A percentile compares a stretch with the other conserved stretches of the same genome.
These are phyloP conservation scores for Scopulariopsis brevicaulis DNA, from an alignment of 2,329 filamentous ascomycete genomes.

Conservation along the genomic window DNA sequence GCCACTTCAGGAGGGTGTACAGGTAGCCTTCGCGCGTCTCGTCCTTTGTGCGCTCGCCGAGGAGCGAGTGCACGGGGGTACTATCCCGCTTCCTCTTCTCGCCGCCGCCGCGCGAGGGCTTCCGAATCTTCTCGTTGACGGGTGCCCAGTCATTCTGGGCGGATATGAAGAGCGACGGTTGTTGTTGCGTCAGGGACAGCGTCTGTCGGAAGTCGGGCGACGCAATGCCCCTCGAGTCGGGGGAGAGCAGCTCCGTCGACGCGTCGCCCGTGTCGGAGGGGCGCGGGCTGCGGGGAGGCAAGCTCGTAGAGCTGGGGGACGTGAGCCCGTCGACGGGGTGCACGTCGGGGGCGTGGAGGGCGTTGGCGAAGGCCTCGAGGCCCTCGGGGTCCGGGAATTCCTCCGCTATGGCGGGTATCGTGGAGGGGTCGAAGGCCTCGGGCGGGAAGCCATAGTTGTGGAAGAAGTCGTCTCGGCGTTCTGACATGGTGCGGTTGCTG, in stretches of 20 bases:
- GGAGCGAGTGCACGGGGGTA: conserved; percentile 16
- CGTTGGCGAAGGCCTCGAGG: conserved; percentile 66
- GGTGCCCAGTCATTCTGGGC: conserved; percentile 96
- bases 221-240: conserved; percentile 16
- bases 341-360: conserved; percentile 71
- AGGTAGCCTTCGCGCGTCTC: conserved; percentile 92
- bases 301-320: conserved; percentile 27
- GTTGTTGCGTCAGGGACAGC: conserved; percentile 25
- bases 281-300: conserved; percentile 9
- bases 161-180: conserved; percentile 53
- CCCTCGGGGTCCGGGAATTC: conserved; percentile 68
- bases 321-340: conserved; percentile 47
- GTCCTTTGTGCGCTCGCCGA: conserved; percentile 59
- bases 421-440: conserved; percentile 55
- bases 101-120: conserved; percentile 15
- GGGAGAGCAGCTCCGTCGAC: conserved; percentile 24
- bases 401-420: conserved; percentile 67
- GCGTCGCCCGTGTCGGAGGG: conserved; percentile 19
- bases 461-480: conserved; percentile 7
- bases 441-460: conserved; percentile 43
- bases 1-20: conserved; percentile 86
- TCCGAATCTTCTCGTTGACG: conserved; percentile 57
- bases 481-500: neutral
- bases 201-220: conserved; percentile 23
- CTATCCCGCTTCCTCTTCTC: conserved; percentile 21